Evolutionary conservation across 768 basidiomycete genomes (phyloP), one percentile per base, ranked within the genome.

Genomic region (Auriculariales sp.): DNA sequence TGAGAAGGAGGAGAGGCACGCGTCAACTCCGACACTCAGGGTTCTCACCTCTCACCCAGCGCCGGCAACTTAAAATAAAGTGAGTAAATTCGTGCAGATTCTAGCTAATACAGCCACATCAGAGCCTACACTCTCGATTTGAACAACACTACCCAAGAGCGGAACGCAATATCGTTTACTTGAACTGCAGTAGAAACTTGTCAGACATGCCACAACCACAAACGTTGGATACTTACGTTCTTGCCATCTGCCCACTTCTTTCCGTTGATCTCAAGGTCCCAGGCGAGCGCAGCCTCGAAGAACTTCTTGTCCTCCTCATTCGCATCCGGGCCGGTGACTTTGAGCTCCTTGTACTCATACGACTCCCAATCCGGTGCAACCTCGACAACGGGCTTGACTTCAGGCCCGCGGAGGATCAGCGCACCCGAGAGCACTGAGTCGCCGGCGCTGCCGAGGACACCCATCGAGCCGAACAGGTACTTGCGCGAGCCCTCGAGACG

Each of bases 401-500:
- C 84, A 59, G 76, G 73, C 14, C 95, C 95, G 48, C 94, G 85
- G 53, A 75, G 63, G 67, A 99, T 83, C 56, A 98, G 65, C 46
- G 67, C 79, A 61, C 95, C 95, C 39, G 79, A 62, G 68, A 95
- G 90, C 62, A 83, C 49, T 33, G 82, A 87, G 68, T 87, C 71
- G 67, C 86, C 85, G 62, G 71, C 47, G 59, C 68, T 67, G 61
- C 95, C 94, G 52, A 93, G 79, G 19, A 99, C 95, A 63, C 89
- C 91, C 42, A 91, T 65, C 36, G 89, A 93, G 12, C 83, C 94
- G 65, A 97, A 95, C 55, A 93, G 75, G 73, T 95, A 94, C 67
- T 95, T 94, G 67, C 94, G 83, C 22, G 92, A 91, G 9, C 80
- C 95, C 71, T 98, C 95, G 7, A 99, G 80, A 51, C 95, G 89